Percentiles rank a stretch among this genome's conserved stretches.
These are phyloP conservation scores for Xylaria sp. DNA, from an alignment of 495 filamentous ascomycete species.

Conservation along the genomic window DNA sequence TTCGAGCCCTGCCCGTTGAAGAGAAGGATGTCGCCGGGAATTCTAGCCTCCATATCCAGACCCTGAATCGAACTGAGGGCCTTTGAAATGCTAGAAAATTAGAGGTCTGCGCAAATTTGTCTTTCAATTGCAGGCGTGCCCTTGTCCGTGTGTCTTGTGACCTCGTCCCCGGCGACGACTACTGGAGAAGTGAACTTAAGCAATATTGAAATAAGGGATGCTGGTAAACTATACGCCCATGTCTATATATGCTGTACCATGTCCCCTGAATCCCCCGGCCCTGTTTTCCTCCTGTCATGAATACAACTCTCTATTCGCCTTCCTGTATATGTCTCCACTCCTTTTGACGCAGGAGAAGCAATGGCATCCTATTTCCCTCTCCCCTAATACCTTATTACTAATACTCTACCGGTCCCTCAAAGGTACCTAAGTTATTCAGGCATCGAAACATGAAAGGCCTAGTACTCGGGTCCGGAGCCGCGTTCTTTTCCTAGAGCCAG, in stretches of 20 bases:
- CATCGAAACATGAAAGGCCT: not conserved
- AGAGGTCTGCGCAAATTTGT: not conserved
- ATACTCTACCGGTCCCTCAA: not conserved
- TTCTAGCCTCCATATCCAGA: constrained; percentile 16
- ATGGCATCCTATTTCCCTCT: not conserved
- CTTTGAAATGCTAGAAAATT: not conserved
- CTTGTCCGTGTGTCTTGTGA: not conserved
- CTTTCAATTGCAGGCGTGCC: not conserved
- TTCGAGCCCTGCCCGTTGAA: constrained; percentile 28
- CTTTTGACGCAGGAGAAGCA: not conserved
- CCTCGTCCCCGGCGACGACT: not conserved
- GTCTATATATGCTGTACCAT: not conserved
- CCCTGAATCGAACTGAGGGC: not conserved
- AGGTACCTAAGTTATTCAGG: too few species aligned
- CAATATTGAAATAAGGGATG: not conserved
- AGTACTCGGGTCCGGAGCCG: constrained; percentile 21
- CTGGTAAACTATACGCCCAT: not conserved
- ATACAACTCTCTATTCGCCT: not conserved
- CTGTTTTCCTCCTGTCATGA: not conserved
- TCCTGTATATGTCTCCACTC: not conserved
- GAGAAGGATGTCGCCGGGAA: constrained; percentile 17
- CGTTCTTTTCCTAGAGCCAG: not conserved
- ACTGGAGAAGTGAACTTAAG: not conserved
- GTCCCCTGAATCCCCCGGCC: not conserved
- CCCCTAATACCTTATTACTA: not conserved